Percentiles rank a stretch among this genome's conserved stretches.
Conservation (phyloP, 805 yeast genomes). For the Schwanniomyces yamadae region DNA sequence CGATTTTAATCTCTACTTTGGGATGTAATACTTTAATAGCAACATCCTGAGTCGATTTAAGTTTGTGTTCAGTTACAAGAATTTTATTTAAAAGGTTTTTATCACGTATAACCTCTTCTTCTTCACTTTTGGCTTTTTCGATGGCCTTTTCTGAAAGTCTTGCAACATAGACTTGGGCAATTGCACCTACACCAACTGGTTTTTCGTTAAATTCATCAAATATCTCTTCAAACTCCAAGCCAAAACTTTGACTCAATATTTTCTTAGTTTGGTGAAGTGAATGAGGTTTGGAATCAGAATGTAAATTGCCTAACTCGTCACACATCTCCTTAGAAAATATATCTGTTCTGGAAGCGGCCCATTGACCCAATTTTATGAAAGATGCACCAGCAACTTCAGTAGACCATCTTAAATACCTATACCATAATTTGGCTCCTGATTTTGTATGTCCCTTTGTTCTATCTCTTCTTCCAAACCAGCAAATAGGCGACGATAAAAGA, state of each 20-base stretch:
- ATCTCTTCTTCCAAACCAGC: conserved; percentile 49
- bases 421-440: conserved; percentile 73
- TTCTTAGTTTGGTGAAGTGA: conserved; percentile 56
- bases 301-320: conserved; percentile 70
- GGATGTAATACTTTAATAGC: conserved; percentile 96
- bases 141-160: conserved; percentile 52
- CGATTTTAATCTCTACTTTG: conserved; percentile 64
- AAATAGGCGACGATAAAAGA: conserved; percentile 61
- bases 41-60: conserved; percentile 54
- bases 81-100: conserved; percentile 26
- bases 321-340: conserved; percentile 81
- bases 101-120: conserved; percentile 13
- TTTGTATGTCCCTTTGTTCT: conserved; percentile 39
- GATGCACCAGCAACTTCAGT: conserved; percentile 92
- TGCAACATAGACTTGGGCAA: conserved; percentile 91
- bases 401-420: conserved; percentile 54
- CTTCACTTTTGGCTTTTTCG: conserved; percentile 30
- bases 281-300: conserved; percentile 81
- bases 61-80: conserved; percentile 33
- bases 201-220: conserved; percentile 72
- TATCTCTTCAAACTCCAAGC: conserved; percentile 60
- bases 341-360: conserved; percentile 98
- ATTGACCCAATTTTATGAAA: conserved; percentile 89
- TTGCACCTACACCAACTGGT: conserved; percentile 97
- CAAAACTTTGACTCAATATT: conserved; percentile 58